Evolutionary conservation across 2,329 filamentous ascomycete species (phyloP), one percentile per base, ranked within the genome.

Genomic region (Didymella exigua): DNA sequence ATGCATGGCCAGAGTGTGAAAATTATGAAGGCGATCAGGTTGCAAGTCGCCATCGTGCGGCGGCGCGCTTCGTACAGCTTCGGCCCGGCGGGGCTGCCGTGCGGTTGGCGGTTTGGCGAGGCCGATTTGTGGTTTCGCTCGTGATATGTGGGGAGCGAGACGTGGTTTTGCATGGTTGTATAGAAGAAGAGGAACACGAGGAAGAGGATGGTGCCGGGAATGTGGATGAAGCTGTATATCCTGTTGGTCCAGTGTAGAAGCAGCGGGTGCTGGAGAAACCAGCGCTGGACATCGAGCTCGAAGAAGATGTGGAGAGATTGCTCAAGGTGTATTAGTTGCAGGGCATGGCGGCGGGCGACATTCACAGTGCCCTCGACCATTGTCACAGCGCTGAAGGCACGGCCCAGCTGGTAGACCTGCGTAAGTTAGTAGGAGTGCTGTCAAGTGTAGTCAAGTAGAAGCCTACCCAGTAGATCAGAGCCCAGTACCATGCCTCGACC

Each of bases 401-500:
- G 86, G 21, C 87, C 88, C 11, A 91, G 75, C 73, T 91, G 89
- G 71, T 91, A 91, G 26, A 89, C 86, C 87, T 89, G 58, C 34
- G 49, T 24, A 21, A 19, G 55, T 64, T 19, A 62, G 54, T 13
- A 16, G 34, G 14, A 16, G 8, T 21, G 18, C 6, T 13, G 6
- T 19, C 4, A 4, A 13, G 5, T 26, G 14, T 18, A 14, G 5
- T 40, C 16, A 7, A 5, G 5, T 23, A n/a, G 10, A 45, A 27
- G 18, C 82, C 65, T 81, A 90, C 88, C 87, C 88, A 91, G 76
- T 91, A 91, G 45, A 91, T 86, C 59, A 90, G 76, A 2, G 86
- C 84, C 88, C 88, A 91, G 65, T 91, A 91, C 87, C 88, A 91
- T 34, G 84, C 87, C 73, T 91, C 89, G 1, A 86, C 86, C 24